Percentiles rank a stretch among this genome's conserved stretches.
phyloP scores from a whole-genome alignment of 306 rosid species.

The Castanospermum australe region DNA sequence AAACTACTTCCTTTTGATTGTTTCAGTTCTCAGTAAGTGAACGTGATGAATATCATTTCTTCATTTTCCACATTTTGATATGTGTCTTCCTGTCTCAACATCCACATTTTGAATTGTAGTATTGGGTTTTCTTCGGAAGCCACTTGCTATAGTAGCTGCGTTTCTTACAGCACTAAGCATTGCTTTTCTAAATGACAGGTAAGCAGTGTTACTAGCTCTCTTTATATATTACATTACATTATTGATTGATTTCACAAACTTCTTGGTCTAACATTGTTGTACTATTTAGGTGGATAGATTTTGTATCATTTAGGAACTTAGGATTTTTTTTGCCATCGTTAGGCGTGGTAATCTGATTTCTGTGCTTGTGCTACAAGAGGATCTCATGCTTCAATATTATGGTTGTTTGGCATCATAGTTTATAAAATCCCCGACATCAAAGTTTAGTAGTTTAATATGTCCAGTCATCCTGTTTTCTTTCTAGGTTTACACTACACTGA shows the following conservation, averaged over 20 bases:
- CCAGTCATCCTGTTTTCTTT: background rate
- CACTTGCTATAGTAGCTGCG: constrained; percentile 79
- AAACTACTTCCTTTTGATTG: constrained; percentile 70
- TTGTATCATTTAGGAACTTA: background rate
- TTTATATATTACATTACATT: background rate
- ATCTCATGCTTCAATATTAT: constrained; percentile 1
- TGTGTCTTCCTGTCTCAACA: background rate
- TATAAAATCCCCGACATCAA: background rate
- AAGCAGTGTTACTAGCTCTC: background rate
- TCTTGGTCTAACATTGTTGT: background rate
- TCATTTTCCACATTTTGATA: background rate
- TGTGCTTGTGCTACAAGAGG: background rate
- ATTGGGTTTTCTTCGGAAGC: constrained; percentile 87
- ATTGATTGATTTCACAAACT: background rate
- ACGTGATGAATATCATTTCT: background rate
- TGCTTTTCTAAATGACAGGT: constrained; percentile 97
- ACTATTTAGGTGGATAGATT: background rate
- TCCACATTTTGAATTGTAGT: constrained; percentile 47
- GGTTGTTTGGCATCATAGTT: background rate
- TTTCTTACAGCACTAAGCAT: constrained; percentile 81
- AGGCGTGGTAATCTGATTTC: background rate
- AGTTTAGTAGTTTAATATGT: background rate
- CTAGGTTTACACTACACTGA: background rate
- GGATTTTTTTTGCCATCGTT: background rate
- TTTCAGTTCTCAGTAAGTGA: constrained; percentile 57